Evolutionary conservation across 768 basidiomycete genomes (phyloP).

Genomic region (Lanmaoa pseudosensibilis): DNA sequence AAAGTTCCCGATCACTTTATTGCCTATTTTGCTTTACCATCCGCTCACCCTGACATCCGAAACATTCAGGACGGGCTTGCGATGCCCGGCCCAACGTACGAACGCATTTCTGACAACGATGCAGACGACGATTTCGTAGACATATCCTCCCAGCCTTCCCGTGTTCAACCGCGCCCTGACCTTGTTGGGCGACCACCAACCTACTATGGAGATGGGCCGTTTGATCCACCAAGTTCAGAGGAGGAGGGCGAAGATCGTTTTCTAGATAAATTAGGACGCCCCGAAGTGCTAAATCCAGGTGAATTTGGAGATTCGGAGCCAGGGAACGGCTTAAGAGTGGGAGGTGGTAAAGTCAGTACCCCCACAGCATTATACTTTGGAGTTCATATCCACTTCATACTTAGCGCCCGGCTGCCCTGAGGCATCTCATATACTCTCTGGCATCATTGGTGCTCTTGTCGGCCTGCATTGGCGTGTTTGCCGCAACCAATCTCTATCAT

Average conservation of each 20-base stretch:
- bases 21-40: constrained; percentile 7
- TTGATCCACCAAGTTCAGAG: constrained; percentile 78
- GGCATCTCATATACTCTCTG: constrained; percentile 63
- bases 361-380: not conserved
- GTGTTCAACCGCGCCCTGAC: constrained; percentile 4
- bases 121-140: constrained; percentile 22
- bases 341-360: constrained; percentile 37
- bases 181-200: constrained; percentile 30
- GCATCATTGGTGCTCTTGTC: constrained; percentile 60
- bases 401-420: constrained; percentile 53
- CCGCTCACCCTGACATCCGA: not conserved
- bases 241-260: constrained; percentile 57
- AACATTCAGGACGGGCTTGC: constrained; percentile 4
- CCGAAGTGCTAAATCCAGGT: not conserved
- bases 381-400: constrained; percentile 6
- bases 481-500: constrained; percentile 66
- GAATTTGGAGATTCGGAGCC: constrained; percentile 26
- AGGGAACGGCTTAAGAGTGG: constrained; percentile 36
- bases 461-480: constrained; percentile 70
- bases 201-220: constrained; percentile 78
- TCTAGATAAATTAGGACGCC: constrained; percentile 44
- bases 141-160: constrained; percentile 2
- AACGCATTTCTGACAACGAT: constrained; percentile 30
- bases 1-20: constrained; percentile 4
- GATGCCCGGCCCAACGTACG: constrained; percentile 33